Evolutionary conservation across 2,329 filamentous ascomycete species (phyloP), one percentile per base, ranked within the genome.

Genomic region (Beauveria pseudobassiana): DNA sequence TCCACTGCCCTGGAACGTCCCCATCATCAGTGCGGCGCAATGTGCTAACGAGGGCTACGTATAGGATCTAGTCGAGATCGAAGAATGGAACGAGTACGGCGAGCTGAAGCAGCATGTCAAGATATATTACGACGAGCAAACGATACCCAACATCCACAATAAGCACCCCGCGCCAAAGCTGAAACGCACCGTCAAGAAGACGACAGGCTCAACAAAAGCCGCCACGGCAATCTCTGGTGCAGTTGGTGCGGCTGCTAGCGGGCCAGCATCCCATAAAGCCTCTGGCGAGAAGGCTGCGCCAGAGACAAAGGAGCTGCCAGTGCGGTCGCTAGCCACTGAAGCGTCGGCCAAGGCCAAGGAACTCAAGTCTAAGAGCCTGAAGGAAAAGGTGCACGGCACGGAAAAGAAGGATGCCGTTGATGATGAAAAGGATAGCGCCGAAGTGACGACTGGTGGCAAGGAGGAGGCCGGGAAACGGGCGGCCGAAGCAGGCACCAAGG

Each of bases 61-160:
- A 10, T 9, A 97, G 93, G 95, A 97, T 73, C 82, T 97, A 55
- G 89, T 93, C 65, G 88, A 98, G 75, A 86, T 98, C 65, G 95
- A 99, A 76, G 95, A 99, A 73, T 98, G 93, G 95, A 99, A 99
- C 78, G 95, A 99, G 74, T 97, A 96, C 75, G 92, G 92, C 75
- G 93, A 98, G 77, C 84, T 99, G 64, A 91, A 92, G 74, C 86
- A 93, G 75, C 89, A 93, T 69, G 86, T 98, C 68, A 86, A 81
- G 64, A 84, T 88, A 67, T 85, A 82, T 75, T 83, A 83, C 72
- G 84, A 87, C 76, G 83, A 86, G 67, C 78, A 77, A 69, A 85
- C 83, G 54, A 83, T 85, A 67, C 81, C 82, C 40, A 72, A 78
- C 72, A 80, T 83, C 75, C 72, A 78, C 76, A 73, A 82, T 67